These are phyloP conservation scores for Tubosaeta sp. DNA, from an alignment of 768 basidiomycete species.

Conservation along the genomic window DNA sequence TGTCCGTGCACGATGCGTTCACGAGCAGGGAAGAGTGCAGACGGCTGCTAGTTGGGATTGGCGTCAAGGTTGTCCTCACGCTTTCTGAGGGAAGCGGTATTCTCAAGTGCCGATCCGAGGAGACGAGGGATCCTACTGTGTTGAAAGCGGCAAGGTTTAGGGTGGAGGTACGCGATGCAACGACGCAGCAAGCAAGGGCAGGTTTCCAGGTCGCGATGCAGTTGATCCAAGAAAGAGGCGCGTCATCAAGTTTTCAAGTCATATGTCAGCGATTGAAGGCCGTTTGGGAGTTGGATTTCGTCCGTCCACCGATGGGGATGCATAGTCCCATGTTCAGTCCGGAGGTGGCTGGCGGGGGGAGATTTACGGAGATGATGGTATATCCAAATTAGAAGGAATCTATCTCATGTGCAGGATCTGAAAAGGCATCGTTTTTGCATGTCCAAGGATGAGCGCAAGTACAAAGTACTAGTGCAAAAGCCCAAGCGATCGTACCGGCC, in stretches of 20 bases:
- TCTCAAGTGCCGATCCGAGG: conserved; percentile 75
- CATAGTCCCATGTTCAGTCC: conserved; percentile 27
- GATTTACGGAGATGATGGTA: conserved; percentile 31
- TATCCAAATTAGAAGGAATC: conserved; percentile 25
- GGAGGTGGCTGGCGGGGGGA: conserved; percentile 23
- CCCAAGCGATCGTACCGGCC: conserved; percentile 35
- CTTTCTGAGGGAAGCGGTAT: conserved; percentile 60
- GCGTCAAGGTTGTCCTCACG: conserved; percentile 63
- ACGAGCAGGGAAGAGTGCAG: conserved; percentile 73
- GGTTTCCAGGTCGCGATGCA: conserved; percentile 57
- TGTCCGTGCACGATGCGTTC: conserved; percentile 55
- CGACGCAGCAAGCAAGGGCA: conserved; percentile 37
- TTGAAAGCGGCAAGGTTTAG: conserved; percentile 78
- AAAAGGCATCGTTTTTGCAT: conserved; percentile 4
- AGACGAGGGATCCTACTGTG: conserved; percentile 52
- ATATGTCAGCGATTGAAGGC: conserved; percentile 61
- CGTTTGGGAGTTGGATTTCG: conserved; percentile 65
- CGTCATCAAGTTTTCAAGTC: conserved; percentile 74
- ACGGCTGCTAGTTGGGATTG: conserved; percentile 65
- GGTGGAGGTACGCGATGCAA: conserved; percentile 60
- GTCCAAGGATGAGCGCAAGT: not conserved
- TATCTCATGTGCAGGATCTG: conserved; percentile 14
- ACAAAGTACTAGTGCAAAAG: conserved; percentile 14
- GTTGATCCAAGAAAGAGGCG: conserved; percentile 83
- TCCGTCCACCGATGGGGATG: conserved; percentile 15